Conservation (phyloP, 1,139 yeast species). For the Suhomyces kunorum region DNA sequence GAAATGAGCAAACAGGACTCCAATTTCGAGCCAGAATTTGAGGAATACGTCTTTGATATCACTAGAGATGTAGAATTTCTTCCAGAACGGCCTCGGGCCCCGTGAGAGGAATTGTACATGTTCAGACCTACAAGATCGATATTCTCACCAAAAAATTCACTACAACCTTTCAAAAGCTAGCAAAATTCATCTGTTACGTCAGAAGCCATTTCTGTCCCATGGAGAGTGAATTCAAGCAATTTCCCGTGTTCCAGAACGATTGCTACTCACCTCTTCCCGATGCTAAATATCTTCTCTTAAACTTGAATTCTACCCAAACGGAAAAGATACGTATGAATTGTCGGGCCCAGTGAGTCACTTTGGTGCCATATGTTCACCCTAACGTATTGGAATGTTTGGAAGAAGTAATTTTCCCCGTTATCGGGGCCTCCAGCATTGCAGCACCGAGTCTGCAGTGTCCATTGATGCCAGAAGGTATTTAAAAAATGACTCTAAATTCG, state of each 20-base stretch:
- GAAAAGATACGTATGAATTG: conserved; percentile 9
- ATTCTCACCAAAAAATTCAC: neutral
- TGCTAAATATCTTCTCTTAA: conserved; percentile 12
- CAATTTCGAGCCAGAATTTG: conserved; percentile 4
- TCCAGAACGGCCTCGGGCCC: neutral
- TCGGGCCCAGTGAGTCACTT: conserved; percentile 8
- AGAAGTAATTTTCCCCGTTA: conserved; percentile 1
- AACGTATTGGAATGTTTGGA: conserved; percentile 14
- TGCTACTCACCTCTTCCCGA: neutral
- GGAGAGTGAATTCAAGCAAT: neutral
- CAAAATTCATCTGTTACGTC: neutral
- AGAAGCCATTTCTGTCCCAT: neutral
- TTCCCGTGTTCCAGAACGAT: neutral
- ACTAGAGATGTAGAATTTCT: conserved; percentile 1
- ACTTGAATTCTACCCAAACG: conserved; percentile 8
- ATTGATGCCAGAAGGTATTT: conserved; percentile 15
- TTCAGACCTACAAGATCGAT: neutral
- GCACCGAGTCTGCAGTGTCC: conserved; percentile 15
- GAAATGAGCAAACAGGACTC: conserved; percentile 6
- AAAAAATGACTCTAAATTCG: conserved; percentile 15
- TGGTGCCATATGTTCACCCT: conserved; percentile 16
- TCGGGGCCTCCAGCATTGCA: conserved; percentile 5
- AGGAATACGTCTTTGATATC: conserved; percentile 5
- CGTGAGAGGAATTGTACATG: neutral
- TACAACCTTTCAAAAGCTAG: neutral